A percentile compares a stretch with the other conserved stretches of the same genome.
These are phyloP conservation scores for Takashimella koratensis DNA, from an alignment of 1,284 basidiomycete species.

Conservation along the genomic window DNA sequence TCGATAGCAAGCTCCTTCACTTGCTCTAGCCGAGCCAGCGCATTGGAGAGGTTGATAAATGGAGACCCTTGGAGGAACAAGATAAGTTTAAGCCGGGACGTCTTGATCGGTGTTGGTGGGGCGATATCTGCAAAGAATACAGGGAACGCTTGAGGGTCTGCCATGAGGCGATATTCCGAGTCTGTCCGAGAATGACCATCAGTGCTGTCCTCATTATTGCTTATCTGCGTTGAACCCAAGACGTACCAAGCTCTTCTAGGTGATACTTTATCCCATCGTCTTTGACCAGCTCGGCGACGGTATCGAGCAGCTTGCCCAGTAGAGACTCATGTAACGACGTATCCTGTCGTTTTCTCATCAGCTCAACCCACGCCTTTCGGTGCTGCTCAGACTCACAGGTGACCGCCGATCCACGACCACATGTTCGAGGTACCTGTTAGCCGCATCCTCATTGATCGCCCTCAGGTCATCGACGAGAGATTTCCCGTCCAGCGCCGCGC, in stretches of 20 bases:
- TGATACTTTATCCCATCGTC: constrained; percentile 49
- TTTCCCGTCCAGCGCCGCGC: not conserved
- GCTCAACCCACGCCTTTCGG: too few relatives aligned
- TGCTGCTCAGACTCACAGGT: constrained; percentile 21
- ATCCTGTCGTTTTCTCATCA: constrained; percentile 11
- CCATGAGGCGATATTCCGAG: constrained; percentile 41
- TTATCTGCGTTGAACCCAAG: not conserved
- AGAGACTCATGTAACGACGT: constrained; percentile 39
- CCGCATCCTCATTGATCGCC: constrained; percentile 52
- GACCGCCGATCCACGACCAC: constrained; percentile 65
- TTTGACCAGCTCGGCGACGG: constrained; percentile 23
- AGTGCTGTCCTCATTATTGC: not conserved
- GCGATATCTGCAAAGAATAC: constrained; percentile 46
- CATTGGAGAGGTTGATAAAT: constrained; percentile 59
- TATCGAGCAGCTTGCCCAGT: constrained; percentile 28
- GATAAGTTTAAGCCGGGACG: constrained; percentile 66
- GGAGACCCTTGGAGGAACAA: constrained; percentile 72
- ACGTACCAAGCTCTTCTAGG: constrained; percentile 44
- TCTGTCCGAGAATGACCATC: constrained; percentile 18
- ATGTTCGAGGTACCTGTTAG: constrained; percentile 70
- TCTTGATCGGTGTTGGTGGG: constrained; percentile 69
- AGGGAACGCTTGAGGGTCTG: constrained; percentile 35
- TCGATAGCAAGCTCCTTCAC: constrained; percentile 61
- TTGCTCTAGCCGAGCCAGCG: constrained; percentile 55
- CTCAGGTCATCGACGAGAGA: constrained; percentile 43